Evolutionary conservation across 139 green algal genomes (phyloP).

Genomic region (Dunaliella primolecta): DNA sequence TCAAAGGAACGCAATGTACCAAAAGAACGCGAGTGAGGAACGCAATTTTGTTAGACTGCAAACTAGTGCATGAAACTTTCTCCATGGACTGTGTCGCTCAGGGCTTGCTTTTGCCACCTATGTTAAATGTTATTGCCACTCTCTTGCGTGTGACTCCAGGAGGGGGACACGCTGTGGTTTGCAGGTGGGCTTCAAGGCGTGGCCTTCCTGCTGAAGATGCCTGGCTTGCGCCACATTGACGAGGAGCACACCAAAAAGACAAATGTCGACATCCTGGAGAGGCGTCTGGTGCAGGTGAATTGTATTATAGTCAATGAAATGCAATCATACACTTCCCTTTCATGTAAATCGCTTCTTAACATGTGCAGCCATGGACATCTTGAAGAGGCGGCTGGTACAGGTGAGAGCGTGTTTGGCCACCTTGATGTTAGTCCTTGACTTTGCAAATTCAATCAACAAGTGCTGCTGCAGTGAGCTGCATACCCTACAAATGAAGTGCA

Average conservation of each 20-base stretch:
- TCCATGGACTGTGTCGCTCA: background rate
- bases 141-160: conserved; percentile 22
- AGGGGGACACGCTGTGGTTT: conserved; percentile 75
- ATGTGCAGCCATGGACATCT: no score
- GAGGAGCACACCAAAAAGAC: conserved; percentile 29
- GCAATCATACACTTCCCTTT: no score
- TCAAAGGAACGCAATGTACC: no score
- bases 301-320: no score
- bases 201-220: conserved; percentile 28
- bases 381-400: conserved; percentile 25
- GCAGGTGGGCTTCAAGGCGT: conserved; percentile 45
- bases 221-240: conserved; percentile 19
- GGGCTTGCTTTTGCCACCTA: background rate
- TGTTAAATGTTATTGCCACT: background rate
- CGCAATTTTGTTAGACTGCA: no score
- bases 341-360: no score
- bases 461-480: no score
- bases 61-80: background rate
- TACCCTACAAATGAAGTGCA: no score
- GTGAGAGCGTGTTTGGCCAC: no score
- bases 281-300: conserved; percentile 22
- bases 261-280: conserved; percentile 22
- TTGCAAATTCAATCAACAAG: no score
- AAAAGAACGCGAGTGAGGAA: no score
- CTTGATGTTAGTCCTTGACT: no score